Evolutionary conservation across 768 basidiomycete genomes (phyloP), one percentile per base, ranked within the genome.

Genomic region (Phanerodontia chrysosporium): DNA sequence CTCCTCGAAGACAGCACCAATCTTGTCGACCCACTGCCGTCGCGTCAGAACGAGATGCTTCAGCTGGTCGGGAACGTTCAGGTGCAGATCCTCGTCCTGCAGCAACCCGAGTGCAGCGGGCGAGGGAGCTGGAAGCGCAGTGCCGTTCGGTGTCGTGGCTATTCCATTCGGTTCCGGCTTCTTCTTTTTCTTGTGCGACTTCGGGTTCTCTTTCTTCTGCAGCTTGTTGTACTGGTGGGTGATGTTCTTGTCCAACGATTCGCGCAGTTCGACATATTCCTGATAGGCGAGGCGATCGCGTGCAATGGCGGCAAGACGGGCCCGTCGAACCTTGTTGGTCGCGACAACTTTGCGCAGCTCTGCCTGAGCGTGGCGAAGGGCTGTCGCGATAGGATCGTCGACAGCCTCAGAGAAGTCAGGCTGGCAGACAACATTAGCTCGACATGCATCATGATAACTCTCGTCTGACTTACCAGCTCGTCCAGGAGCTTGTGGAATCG

Each of bases 381-480:
- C 89, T 1, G 90, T 86, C 8, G 95, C 88, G 51, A 99, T 91
- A 30, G 95, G 95, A 72, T 99, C 97, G 69, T 98, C 96, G 36
- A 95, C 89, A 60, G 88, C 85, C 46, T 85, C 80, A 24, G 83
- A 76, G 66, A 83, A 92, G 69, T 92, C 85, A 49, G 89, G 87
- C 89, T 90, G 61, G 25, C 45, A 53, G 21, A 18, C 24, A 27
- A 3, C 3, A 56, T 69, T 59, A 73, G 67, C 61, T 55, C 10
- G 25, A n/a, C 9, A n/a, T 18, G 39, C 18, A 59, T n/a, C 14
- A 35, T 30, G 49, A 42, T 52, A 64, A 52, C 49, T 54, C n/a
- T 66, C 39, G 54, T 35, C 52, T 1, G 10, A 81, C 89, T 74
- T 72, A 94, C 92, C 71, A 85, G 81, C 39, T 79, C 77, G 60